phyloP scores from a whole-genome alignment of 805 yeast species.

The Teunomyces atbi region DNA sequence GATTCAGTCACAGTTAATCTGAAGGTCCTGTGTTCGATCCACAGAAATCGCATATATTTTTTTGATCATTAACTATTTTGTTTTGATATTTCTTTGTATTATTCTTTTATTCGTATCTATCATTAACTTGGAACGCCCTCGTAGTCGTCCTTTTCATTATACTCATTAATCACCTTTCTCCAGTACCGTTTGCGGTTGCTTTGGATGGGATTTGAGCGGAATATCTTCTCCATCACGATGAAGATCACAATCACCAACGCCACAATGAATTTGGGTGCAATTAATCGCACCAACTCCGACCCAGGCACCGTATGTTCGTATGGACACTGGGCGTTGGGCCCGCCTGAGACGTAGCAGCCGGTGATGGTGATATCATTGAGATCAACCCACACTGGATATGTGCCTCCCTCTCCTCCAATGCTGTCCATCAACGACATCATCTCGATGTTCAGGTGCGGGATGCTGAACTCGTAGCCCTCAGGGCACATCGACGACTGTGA shows the following conservation, averaged over 20 bases:
- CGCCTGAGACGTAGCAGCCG: slow-evolving; percentile 86
- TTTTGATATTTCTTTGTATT: neutral
- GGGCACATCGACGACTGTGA: slow-evolving; percentile 30
- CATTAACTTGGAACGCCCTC: slow-evolving; percentile 72
- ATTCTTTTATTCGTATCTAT: slow-evolving; percentile 39
- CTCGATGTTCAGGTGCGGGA: slow-evolving; percentile 37
- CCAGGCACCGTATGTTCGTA: slow-evolving; percentile 56
- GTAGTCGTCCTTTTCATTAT: slow-evolving; percentile 59
- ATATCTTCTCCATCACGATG: slow-evolving; percentile 51
- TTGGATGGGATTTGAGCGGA: slow-evolving; percentile 66
- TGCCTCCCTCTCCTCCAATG: slow-evolving; percentile 22
- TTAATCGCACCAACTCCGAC: slow-evolving; percentile 57
- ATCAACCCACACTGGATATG: slow-evolving; percentile 68
- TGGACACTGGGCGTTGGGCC: slow-evolving; percentile 75
- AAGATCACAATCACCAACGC: slow-evolving; percentile 50
- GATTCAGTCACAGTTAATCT: slow-evolving; percentile 47
- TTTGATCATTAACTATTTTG: slow-evolving; percentile 7
- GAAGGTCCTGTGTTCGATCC: slow-evolving; percentile 91
- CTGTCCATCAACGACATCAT: slow-evolving; percentile 28
- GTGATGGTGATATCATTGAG: slow-evolving; percentile 70
- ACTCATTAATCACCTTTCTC: slow-evolving; percentile 58
- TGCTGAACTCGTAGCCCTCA: slow-evolving; percentile 26
- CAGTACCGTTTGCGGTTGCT: slow-evolving; percentile 60
- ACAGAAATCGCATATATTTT: slow-evolving; percentile 58
- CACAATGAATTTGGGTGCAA: slow-evolving; percentile 66